Conservation (phyloP, 129 eudicot genomes). For the Logfia minima region DNA sequence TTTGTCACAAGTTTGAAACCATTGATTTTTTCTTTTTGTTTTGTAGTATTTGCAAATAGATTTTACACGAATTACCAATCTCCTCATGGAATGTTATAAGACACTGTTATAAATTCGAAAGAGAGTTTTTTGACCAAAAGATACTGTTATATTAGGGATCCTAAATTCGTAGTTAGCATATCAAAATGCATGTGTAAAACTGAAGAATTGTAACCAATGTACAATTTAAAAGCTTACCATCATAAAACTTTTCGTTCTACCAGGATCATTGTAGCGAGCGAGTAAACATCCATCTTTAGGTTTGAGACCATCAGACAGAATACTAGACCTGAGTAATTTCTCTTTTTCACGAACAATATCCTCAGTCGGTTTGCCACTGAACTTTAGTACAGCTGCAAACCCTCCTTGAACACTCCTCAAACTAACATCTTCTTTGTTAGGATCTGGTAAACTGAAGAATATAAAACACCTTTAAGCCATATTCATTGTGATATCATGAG, state of each 20-base stretch:
- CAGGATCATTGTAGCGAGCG: conserved; percentile 97
- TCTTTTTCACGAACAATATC: conserved; percentile 75
- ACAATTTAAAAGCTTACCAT: conserved; percentile 47
- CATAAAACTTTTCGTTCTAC: conserved; percentile 80
- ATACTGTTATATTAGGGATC: not conserved
- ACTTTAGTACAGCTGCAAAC: conserved; percentile 73
- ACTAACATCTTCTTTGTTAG: conserved; percentile 61
- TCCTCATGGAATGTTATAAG: not conserved
- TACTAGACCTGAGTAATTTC: conserved; percentile 52
- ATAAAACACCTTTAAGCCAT: not conserved
- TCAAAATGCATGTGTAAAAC: not conserved
- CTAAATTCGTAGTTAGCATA: not conserved
- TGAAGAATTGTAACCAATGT: not conserved
- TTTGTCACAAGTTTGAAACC: not conserved
- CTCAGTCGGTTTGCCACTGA: conserved; percentile 94
- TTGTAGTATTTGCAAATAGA: not conserved
- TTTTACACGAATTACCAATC: not conserved
- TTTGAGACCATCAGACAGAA: conserved; percentile 63
- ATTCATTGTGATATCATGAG: not conserved
- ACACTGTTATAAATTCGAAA: not conserved
- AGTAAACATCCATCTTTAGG: conserved; percentile 72
- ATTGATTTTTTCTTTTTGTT: not conserved
- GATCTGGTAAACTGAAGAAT: conserved; percentile 76
- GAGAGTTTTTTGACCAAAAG: not conserved
- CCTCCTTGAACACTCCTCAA: conserved; percentile 83